A percentile compares a stretch with the other conserved stretches of the same genome.
Conservation (phyloP, 805 yeast species). For the Yamadazyma ubonensis region DNA sequence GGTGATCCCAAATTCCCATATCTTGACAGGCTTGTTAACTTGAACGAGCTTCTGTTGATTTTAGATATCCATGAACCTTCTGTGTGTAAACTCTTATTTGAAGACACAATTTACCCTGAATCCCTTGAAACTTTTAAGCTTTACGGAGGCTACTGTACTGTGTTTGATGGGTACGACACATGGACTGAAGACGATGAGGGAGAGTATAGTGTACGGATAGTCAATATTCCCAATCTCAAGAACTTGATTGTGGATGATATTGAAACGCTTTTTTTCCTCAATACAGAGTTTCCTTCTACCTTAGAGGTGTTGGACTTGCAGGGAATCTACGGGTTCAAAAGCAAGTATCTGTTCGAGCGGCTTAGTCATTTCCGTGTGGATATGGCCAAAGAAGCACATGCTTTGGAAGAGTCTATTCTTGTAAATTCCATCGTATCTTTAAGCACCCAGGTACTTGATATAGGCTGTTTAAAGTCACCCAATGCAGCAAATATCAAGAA, state of each 20-base stretch:
- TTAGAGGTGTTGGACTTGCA: constrained; percentile 1
- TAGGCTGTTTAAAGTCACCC: not conserved
- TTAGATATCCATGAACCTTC: constrained; percentile 1
- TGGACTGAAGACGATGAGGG: constrained; percentile 2
- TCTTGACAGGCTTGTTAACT: not conserved
- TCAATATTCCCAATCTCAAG: not conserved
- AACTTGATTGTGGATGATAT: not conserved
- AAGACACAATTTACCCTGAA: constrained; percentile 1
- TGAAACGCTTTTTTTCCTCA: not conserved
- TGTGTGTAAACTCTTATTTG: not conserved
- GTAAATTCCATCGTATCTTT: not conserved
- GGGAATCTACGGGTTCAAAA: constrained; percentile 1
- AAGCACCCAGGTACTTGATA: not conserved
- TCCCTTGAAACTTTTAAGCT: not conserved
- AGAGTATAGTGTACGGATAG: constrained; percentile 1
- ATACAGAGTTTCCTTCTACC: not conserved
- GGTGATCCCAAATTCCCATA: not conserved
- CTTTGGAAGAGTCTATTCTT: not conserved
- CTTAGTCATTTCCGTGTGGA: not conserved
- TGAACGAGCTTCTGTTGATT: not conserved
- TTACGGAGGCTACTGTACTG: constrained; percentile 1
- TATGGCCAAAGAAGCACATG: not conserved
- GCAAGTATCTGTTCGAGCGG: not conserved
- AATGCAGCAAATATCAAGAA: too few relatives aligned
- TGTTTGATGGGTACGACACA: not conserved